Percentiles rank a stretch among this genome's conserved stretches.
Conservation (phyloP, 1,284 basidiomycete genomes). For the Pseudozyma hubeiensis region DNA sequence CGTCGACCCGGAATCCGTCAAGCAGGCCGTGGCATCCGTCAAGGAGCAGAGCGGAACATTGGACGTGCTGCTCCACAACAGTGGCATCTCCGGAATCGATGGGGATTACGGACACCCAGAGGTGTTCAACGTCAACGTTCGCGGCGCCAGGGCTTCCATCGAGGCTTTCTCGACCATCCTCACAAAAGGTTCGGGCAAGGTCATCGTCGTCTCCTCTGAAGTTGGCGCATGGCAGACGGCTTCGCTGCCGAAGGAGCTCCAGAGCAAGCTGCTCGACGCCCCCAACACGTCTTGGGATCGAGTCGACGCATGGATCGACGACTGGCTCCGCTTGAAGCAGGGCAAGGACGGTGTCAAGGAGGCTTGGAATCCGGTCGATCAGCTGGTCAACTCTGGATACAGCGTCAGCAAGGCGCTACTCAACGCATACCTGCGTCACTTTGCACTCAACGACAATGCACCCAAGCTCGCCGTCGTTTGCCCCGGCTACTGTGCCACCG, state of each 20-base stretch:
- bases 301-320: conserved; percentile 11
- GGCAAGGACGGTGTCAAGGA: conserved; percentile 1
- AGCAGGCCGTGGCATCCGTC: conserved; percentile 11
- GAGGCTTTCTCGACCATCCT: conserved; percentile 9
- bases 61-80: conserved; percentile 24
- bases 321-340: conserved; percentile 5
- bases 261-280: conserved; percentile 6
- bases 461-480: conserved; percentile 12
- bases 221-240: conserved; percentile 12
- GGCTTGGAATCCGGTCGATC: conserved; percentile 7
- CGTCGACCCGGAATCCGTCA: conserved; percentile 6
- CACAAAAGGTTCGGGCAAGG: neutral
- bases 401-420: conserved; percentile 15
- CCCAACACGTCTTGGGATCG: neutral
- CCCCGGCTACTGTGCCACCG: conserved; percentile 27
- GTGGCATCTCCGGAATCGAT: conserved; percentile 4
- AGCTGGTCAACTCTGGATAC: conserved; percentile 5
- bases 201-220: conserved; percentile 25
- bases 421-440: conserved; percentile 14
- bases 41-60: conserved; percentile 8
- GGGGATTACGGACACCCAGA: neutral
- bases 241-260: neutral
- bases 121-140: conserved; percentile 14
- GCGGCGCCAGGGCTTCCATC: conserved; percentile 8
- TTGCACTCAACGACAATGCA: neutral